Evolutionary conservation across 2,329 filamentous ascomycete genomes (phyloP), one percentile per base, ranked within the genome.

Genomic region (Pochonia chlamydosporia): DNA sequence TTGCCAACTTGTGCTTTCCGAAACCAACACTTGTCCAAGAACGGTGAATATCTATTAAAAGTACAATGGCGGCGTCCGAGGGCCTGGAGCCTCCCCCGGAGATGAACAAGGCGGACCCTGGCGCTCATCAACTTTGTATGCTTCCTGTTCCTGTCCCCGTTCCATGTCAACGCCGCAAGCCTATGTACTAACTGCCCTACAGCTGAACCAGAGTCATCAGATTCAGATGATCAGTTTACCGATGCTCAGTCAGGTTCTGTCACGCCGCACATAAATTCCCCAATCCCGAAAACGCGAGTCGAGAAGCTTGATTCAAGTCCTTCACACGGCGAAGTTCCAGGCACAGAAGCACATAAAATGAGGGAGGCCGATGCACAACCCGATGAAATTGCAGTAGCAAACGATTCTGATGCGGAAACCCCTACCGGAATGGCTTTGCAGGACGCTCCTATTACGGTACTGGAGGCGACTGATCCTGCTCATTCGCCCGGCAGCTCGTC

Each of bases 141-240:
- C 53, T 40, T 35, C 44, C 25, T 37, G 35, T 11, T 18, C 40
- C 43, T 31, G 40, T 24, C 48, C 35, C 16, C 18, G 18, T 23
- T 24, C 48, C 35, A 23, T 18, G 18, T 23, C 9, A 10, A 39
- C 24, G 5, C 23, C 14, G 36, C 23, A 37, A 18, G 10, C 16
- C 25, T 24, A 14, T 21, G 39, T 52, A 47, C 61, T 68, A 52
- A 67, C 55, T 44, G 44, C 26, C 30, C 21, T 20, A 30, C 37
- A 64, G 64, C 62, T 66, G 76, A 77, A 39, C 35, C 49, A 35
- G 49, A 51, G 50, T 71, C 70, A 25, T 83, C 81, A 42, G 82
- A 85, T 52, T 84, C 80, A 24, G 82, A 85, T 40, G 82, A 86
- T 55, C 82, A 85, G 65, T 86, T 84, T 63, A 84, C 79, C 43